Conservation (phyloP, 495 filamentous ascomycete species). For the Glutinoglossum americanum region DNA sequence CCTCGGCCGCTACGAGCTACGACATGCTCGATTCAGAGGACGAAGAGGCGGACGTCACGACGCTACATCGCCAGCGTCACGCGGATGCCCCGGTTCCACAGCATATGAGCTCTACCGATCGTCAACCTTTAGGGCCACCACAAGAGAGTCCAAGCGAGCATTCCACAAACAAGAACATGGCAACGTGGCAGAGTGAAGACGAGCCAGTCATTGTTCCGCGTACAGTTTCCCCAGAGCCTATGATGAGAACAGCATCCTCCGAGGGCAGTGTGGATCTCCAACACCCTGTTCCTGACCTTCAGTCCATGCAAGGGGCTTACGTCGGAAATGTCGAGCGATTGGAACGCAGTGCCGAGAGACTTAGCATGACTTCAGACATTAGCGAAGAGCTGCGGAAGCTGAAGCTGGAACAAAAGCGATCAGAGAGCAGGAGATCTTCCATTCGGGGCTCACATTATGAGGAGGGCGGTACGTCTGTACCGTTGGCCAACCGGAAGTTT, state of each 20-base stretch:
- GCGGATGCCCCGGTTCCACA: not conserved
- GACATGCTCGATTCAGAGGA: not conserved
- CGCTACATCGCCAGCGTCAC: not conserved
- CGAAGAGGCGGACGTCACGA: not conserved
- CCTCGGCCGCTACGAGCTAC: not conserved
- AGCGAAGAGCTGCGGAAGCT: constrained; percentile 64
- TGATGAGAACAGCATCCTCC: constrained; percentile 37
- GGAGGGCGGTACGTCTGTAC: constrained; percentile 10
- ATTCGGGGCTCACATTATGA: constrained; percentile 22
- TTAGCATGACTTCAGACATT: constrained; percentile 60
- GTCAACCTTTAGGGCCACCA: not conserved
- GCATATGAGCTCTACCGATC: not conserved
- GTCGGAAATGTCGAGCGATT: constrained; percentile 60
- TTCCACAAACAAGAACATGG: not conserved
- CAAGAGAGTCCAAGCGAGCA: not conserved
- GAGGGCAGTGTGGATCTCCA: constrained; percentile 36
- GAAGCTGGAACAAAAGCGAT: constrained; percentile 52
- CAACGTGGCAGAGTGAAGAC: not conserved
- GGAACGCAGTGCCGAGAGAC: constrained; percentile 59
- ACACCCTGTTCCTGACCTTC: constrained; percentile 58
- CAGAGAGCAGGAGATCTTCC: constrained; percentile 38
- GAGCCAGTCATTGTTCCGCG: not conserved
- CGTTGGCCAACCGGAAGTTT: constrained; percentile 19
- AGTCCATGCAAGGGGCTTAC: constrained; percentile 51
- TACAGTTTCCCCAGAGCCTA: constrained; percentile 21